phyloP scores from a whole-genome alignment of 257 asterid genomes.

The Cynanchum wilfordii region DNA sequence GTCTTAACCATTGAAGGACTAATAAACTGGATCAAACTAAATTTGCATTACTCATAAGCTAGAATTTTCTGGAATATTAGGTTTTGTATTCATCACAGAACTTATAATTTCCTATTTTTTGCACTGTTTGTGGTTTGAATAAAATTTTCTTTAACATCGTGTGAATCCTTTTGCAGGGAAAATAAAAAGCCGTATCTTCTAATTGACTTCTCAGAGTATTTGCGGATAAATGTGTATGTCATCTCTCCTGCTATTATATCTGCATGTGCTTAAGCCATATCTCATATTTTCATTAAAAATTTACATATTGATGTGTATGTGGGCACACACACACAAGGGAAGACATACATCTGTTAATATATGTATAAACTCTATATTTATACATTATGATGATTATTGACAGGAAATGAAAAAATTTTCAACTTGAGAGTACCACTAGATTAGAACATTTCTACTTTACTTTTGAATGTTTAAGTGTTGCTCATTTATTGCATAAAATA shows the following conservation, averaged over 20 bases:
- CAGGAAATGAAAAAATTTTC: not conserved
- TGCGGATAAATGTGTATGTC: conserved; percentile 72
- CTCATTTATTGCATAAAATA: not conserved
- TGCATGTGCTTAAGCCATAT: not conserved
- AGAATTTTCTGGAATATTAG: not conserved
- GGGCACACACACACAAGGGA: not conserved
- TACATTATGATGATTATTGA: not conserved
- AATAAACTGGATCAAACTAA: not conserved
- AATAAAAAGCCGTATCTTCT: conserved; percentile 73
- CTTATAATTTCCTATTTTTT: not conserved
- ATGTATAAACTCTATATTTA: not conserved
- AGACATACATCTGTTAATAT: not conserved
- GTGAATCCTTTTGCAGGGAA: conserved; percentile 45
- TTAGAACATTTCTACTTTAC: not conserved
- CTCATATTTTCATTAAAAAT: not conserved
- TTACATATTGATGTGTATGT: not conserved
- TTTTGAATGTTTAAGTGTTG: not conserved
- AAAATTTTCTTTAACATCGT: conserved; percentile 15
- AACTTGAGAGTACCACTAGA: not conserved
- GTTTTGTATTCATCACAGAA: not conserved
- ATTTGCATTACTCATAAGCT: not conserved
- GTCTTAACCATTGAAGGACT: not conserved
- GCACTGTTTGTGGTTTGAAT: not conserved
- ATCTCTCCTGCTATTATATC: conserved; percentile 14
- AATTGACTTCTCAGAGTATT: conserved; percentile 79